These are phyloP conservation scores for Digitaria exilis DNA, from an alignment of 202 grass and related monocot genomes.

Conservation along the genomic window DNA sequence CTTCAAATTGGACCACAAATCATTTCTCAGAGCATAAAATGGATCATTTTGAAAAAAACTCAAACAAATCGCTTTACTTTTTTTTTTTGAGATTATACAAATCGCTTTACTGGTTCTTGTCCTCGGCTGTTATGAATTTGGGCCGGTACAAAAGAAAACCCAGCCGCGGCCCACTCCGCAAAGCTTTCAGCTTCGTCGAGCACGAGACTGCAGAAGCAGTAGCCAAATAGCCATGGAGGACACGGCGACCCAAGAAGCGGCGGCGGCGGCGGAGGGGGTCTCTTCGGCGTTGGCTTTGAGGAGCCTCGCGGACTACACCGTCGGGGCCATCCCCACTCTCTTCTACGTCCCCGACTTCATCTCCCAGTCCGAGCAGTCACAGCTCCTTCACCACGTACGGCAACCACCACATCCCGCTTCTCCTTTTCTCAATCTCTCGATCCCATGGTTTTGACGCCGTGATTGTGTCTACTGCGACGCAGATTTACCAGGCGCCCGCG, in stretches of 20 bases:
- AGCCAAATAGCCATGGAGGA: conserved; percentile 41
- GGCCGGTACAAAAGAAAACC: background rate
- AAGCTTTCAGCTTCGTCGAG: background rate
- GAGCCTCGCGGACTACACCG: conserved; percentile 38
- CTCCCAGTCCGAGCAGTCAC: conserved; percentile 63
- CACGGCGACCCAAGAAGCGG: background rate
- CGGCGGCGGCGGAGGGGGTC: background rate
- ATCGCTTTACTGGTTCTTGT: too few species aligned
- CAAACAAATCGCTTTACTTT: too few species aligned
- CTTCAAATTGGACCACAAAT: too few species aligned
- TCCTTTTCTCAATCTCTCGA: background rate
- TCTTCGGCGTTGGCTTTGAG: background rate
- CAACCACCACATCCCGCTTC: background rate
- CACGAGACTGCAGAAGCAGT: background rate
- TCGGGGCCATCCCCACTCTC: conserved; percentile 57
- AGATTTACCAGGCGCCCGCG: conserved; percentile 78
- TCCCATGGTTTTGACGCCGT: conserved; percentile 15
- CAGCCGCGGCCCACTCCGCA: background rate
- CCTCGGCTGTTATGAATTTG: too few species aligned
- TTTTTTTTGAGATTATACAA: too few species aligned
- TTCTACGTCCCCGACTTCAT: conserved; percentile 80
- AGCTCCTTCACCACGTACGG: conserved; percentile 74
- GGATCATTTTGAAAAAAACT: too few species aligned
- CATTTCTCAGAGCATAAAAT: too few species aligned
- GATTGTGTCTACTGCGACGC: background rate